phyloP scores from a whole-genome alignment of 768 basidiomycete species.

The Suillus lakei region DNA sequence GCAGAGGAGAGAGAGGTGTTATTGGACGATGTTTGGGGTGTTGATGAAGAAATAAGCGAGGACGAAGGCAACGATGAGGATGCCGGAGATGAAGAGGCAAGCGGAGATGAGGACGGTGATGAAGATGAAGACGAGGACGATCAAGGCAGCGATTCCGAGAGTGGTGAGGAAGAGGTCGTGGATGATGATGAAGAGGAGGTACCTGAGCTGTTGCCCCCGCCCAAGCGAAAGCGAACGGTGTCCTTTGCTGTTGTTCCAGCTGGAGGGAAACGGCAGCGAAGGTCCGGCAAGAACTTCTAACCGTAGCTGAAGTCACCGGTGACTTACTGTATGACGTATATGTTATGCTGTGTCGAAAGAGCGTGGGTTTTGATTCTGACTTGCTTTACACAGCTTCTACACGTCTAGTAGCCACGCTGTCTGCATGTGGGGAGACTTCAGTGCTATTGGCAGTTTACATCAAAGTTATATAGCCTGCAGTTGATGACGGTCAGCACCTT shows the following conservation, averaged over 20 bases:
- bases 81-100: slow-evolving; percentile 45
- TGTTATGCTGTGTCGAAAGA: slow-evolving; percentile 7
- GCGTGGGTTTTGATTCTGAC: slow-evolving; percentile 10
- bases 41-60: slow-evolving; percentile 36
- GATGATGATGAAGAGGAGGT: slow-evolving; percentile 45
- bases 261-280: slow-evolving; percentile 16
- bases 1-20: slow-evolving; percentile 48
- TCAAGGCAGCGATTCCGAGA: slow-evolving; percentile 40
- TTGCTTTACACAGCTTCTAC: slow-evolving; percentile 10
- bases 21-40: slow-evolving; percentile 41
- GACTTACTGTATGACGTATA: slow-evolving; percentile 1
- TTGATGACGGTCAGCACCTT: not conserved
- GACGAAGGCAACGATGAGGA: slow-evolving; percentile 39
- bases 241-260: slow-evolving; percentile 45
- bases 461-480: slow-evolving; percentile 3
- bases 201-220: slow-evolving; percentile 34
- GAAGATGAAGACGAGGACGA: slow-evolving; percentile 33
- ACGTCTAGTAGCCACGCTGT: not conserved
- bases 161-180: slow-evolving; percentile 47
- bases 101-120: slow-evolving; percentile 32
- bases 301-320: slow-evolving; percentile 2
- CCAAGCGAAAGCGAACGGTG: slow-evolving; percentile 53
- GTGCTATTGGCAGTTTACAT: not conserved
- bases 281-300: slow-evolving; percentile 2
- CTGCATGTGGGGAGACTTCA: not conserved